A percentile compares a stretch with the other conserved stretches of the same genome.
These are phyloP conservation scores for Austroboletus festivus DNA, from an alignment of 768 basidiomycete genomes.

Conservation along the genomic window DNA sequence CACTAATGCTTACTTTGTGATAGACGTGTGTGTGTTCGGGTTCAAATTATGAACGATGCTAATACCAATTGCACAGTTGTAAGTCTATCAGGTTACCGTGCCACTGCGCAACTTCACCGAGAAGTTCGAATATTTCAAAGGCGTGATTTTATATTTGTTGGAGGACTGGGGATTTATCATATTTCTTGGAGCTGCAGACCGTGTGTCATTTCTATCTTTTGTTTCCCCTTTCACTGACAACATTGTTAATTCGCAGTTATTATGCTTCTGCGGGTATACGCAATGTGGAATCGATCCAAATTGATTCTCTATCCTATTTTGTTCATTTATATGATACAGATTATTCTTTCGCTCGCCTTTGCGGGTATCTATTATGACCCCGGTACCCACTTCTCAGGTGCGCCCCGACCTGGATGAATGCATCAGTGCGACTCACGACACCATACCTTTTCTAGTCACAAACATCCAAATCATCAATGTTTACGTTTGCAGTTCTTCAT, in stretches of 20 bases:
- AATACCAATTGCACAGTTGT: not conserved
- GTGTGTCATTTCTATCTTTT: not conserved
- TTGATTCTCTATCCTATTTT: not conserved
- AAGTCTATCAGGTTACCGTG: not conserved
- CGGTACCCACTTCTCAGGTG: not conserved
- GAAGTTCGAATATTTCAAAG: not conserved
- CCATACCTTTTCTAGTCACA: too few relatives aligned
- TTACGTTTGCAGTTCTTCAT: too few relatives aligned
- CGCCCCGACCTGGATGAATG: not conserved
- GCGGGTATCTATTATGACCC: not conserved
- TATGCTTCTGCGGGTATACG: slow-evolving; percentile 10
- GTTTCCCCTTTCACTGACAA: not conserved
- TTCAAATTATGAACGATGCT: not conserved
- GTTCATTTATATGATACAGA: not conserved
- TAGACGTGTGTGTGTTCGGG: slow-evolving; percentile 1
- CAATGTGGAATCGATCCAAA: slow-evolving; percentile 9
- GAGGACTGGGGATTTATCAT: not conserved
- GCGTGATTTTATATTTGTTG: not conserved
- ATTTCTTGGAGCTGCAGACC: not conserved
- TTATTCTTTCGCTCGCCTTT: not conserved
- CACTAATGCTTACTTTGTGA: not conserved
- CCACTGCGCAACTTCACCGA: not conserved
- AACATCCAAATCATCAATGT: too few relatives aligned
- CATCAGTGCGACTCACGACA: too few relatives aligned
- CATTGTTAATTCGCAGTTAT: slow-evolving; percentile 1